phyloP scores from a whole-genome alignment of 805 yeast genomes.

The Kuraishia ogatae region DNA sequence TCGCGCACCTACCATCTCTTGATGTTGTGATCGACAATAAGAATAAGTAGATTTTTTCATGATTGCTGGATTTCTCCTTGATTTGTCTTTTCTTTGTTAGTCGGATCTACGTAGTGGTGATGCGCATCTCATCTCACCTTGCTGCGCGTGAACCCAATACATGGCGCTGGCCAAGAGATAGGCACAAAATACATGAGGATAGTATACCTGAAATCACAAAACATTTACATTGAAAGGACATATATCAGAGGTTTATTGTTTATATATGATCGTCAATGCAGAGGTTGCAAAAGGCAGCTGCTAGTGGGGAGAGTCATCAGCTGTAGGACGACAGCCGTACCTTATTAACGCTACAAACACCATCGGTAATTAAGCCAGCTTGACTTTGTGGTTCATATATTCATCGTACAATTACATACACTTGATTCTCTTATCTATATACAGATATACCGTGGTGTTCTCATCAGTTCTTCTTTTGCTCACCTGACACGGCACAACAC shows the following conservation, averaged over 20 bases:
- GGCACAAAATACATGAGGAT: no score
- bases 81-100: background rate
- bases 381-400: background rate
- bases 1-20: background rate
- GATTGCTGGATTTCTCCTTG: background rate
- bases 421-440: slow-evolving; percentile 1
- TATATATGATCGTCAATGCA: no score
- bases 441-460: background rate
- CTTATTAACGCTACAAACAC: no score
- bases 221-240: no score
- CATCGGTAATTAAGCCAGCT: no score
- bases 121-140: background rate
- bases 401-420: background rate
- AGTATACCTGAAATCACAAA: no score
- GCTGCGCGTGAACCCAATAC: background rate
- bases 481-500: slow-evolving; percentile 70
- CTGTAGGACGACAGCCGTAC: no score
- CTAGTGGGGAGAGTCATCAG: no score
- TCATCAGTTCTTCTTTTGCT: background rate
- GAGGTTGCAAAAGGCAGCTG: no score
- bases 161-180: background rate
- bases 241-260: no score
- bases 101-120: background rate
- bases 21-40: background rate
- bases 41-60: background rate